Evolutionary conservation across 441 rosid genomes (phyloP).

Genomic region (Macaranga tanarius): DNA sequence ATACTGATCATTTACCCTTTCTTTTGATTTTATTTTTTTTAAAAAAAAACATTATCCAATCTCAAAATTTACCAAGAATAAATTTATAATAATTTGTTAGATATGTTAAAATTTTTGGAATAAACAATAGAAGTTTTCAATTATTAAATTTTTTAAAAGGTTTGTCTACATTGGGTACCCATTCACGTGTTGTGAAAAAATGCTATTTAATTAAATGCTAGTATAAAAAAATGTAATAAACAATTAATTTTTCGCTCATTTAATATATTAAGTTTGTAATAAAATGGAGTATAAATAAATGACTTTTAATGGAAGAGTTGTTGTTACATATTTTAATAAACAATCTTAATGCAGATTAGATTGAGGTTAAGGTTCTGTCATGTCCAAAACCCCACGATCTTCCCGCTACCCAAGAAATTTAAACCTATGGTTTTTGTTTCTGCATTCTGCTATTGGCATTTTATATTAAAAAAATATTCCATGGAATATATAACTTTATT

Average conservation of each 20-base stretch:
- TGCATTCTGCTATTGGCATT: not conserved
- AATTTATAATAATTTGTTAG: not conserved
- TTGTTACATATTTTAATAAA: not conserved
- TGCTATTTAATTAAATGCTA: not conserved
- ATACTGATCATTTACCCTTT: not conserved
- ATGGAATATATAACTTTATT: not conserved
- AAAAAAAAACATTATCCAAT: slow-evolving; percentile 8
- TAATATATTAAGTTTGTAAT: not conserved
- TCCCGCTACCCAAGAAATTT: not conserved
- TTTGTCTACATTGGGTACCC: slow-evolving; percentile 24
- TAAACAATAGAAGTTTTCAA: not conserved
- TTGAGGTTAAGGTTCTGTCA: slow-evolving; percentile 10
- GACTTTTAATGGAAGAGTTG: not conserved
- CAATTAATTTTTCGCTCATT: not conserved
- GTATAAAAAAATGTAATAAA: not conserved
- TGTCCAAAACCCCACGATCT: not conserved
- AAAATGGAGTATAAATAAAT: not conserved
- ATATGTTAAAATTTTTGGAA: not conserved
- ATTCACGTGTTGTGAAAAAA: slow-evolving; percentile 18
- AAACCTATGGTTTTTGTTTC: not conserved
- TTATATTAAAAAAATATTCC: not conserved
- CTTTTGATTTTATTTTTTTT: too few species aligned
- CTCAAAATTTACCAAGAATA: slow-evolving; percentile 5
- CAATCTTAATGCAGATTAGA: too few species aligned
- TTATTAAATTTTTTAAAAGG: not conserved